Evolutionary conservation across 2,329 filamentous ascomycete species (phyloP).

Genomic region (Arthrobotrys iridis): DNA sequence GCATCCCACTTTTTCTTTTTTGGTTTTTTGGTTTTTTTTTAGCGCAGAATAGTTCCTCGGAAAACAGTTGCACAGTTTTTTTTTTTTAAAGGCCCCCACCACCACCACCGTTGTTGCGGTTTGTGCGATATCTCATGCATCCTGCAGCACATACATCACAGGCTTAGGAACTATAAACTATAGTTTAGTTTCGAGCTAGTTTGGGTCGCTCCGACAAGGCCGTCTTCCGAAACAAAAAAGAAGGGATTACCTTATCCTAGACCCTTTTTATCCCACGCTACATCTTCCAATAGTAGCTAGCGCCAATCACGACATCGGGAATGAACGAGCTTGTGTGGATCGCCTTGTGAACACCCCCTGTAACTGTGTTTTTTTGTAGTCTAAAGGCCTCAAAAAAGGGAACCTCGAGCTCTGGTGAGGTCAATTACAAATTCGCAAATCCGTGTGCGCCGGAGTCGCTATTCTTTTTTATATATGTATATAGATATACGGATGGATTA

Average conservation of each 20-base stretch:
- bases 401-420: too few species aligned
- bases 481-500: too few species aligned
- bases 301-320: constrained; percentile 33
- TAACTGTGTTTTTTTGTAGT: neutral
- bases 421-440: neutral
- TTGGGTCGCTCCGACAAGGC: neutral
- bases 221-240: neutral
- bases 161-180: too few species aligned
- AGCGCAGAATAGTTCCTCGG: constrained; percentile 20
- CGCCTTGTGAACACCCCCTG: neutral
- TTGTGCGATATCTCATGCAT: neutral
- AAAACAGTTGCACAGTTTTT: neutral
- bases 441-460: constrained; percentile 28
- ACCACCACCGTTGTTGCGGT: too few species aligned
- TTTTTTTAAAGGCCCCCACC: neutral
- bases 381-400: neutral
- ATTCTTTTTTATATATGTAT: neutral
- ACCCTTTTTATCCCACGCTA: constrained; percentile 3
- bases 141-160: neutral
- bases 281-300: neutral
- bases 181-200: too few species aligned
- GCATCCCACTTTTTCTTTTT: neutral
- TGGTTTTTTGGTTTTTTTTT: too few species aligned
- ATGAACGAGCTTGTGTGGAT: neutral
- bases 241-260: neutral